Base-by-base conservation (phyloP, 169 alveolate genomes). In the Plasmodium vinckei region DNA sequence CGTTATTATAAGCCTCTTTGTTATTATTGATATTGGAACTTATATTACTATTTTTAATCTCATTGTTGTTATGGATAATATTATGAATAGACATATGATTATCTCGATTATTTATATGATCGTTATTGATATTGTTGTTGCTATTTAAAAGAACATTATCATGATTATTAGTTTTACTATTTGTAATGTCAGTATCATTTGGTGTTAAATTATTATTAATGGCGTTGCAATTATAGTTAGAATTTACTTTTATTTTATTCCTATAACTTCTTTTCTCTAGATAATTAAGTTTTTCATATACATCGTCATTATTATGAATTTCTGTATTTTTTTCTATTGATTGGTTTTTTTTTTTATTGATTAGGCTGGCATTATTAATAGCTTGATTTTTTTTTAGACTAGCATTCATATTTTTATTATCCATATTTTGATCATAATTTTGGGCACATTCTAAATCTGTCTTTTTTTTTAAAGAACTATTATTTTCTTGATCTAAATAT, bases 221-320 rank as follows among this genome's bases (percentile, higher is more conserved):
- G 15, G 27, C 9, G 5, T 49, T 15, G 5, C 15, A 42, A 5
- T 19, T 15, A 46, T 19, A 23, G 5, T 77, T 21, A 13, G 13
- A 33, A 1, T 64, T 67, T 17, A 4, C 25, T 59, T 46, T 79
- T 9, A 33, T 17, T 67, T 33, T 79, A 56, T 79, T 79, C n/a
- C 59, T 67, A 54, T 79, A 67, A 49, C 82, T 79, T 65, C 89
- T 79, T 39, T 79, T 79, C 68, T 79, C 89, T 67, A 79, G 17
- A 67, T 53, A 79, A 9, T 79, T 79, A 39, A 79, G 68, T 56
- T 42, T 64, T 47, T 68, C 82, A 49, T 65, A 67, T 21, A 79
- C 69, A 54, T 67, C 77, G 5, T 79, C 82, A 9, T 61, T 67
- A 12, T 65, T 63, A 27, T 54, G 27, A 53, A 53, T 15, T 3